A percentile compares a stretch with the other conserved stretches of the same genome.
Evolutionary conservation across 2,329 filamentous ascomycete species (phyloP).

Genomic region (Colletotrichum tropicale): DNA sequence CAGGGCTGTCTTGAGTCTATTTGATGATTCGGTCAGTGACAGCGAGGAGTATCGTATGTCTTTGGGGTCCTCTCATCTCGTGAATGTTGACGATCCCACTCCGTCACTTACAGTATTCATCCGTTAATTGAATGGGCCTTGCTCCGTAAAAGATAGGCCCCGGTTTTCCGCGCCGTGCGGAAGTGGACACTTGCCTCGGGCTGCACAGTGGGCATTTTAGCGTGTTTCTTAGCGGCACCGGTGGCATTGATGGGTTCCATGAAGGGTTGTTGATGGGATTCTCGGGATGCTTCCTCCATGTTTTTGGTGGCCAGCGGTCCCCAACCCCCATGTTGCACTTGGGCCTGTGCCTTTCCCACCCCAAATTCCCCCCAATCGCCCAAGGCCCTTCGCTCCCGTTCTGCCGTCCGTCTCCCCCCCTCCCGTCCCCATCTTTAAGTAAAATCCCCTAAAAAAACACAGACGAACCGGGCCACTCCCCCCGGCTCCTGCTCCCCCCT

Average conservation of each 20-base stretch:
- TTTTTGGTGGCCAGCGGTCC: neutral
- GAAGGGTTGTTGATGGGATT: neutral
- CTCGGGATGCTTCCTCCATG: neutral
- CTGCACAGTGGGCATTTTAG: neutral
- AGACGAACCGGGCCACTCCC: neutral
- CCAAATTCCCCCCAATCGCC: neutral
- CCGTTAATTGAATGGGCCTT: neutral
- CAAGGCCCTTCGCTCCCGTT: neutral
- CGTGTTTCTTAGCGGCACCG: neutral
- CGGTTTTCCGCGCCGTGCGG: neutral
- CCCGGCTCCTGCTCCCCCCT: neutral
- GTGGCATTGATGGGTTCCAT: neutral
- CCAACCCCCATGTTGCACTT: neutral
- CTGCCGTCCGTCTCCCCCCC: neutral
- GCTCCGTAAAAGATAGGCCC: neutral
- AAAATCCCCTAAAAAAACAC: neutral
- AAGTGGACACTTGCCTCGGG: neutral
- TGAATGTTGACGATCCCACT: neutral
- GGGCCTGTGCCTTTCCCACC: neutral
- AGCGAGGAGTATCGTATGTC: neutral
- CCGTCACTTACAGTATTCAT: neutral
- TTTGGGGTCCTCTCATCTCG: neutral
- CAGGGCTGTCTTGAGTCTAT: neutral
- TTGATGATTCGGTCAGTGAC: neutral
- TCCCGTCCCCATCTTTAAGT: neutral